phyloP scores from a whole-genome alignment of 495 filamentous ascomycete genomes.

The Rusavskia elegans region DNA sequence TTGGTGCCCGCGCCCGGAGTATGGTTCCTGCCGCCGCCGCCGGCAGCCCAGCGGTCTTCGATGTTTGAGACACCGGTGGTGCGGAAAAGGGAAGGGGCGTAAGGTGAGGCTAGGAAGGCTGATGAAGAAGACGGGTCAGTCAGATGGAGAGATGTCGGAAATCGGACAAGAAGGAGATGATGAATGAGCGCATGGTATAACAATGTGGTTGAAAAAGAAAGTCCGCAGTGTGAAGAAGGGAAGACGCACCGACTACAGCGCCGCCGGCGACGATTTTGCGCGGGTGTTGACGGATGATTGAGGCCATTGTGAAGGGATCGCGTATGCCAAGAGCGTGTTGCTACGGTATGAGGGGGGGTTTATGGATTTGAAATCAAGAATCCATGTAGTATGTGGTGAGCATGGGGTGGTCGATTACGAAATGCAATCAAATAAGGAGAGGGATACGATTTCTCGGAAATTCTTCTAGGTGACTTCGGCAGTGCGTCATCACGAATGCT shows the following conservation, averaged over 20 bases:
- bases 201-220: too few relatives aligned
- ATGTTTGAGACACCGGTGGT: constrained; percentile 17
- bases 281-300: constrained; percentile 5
- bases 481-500: too few relatives aligned
- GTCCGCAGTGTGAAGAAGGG: neutral
- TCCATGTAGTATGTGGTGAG: too few relatives aligned
- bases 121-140: too few relatives aligned
- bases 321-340: too few relatives aligned
- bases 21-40: constrained; percentile 15
- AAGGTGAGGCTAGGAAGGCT: constrained; percentile 1
- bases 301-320: constrained; percentile 1
- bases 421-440: too few relatives aligned
- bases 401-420: too few relatives aligned
- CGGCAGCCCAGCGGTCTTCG: constrained; percentile 15
- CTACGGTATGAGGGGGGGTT: too few relatives aligned
- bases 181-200: too few relatives aligned
- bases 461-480: too few relatives aligned
- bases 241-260: constrained; percentile 2
- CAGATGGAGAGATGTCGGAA: neutral
- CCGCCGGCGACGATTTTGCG: constrained; percentile 10
- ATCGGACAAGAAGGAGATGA: neutral
- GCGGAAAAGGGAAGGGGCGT: constrained; percentile 7
- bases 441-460: too few relatives aligned
- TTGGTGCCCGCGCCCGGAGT: constrained; percentile 12
- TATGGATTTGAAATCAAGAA: too few relatives aligned